Conservation (phyloP, 768 basidiomycete genomes). For the Rickenella mellea region DNA sequence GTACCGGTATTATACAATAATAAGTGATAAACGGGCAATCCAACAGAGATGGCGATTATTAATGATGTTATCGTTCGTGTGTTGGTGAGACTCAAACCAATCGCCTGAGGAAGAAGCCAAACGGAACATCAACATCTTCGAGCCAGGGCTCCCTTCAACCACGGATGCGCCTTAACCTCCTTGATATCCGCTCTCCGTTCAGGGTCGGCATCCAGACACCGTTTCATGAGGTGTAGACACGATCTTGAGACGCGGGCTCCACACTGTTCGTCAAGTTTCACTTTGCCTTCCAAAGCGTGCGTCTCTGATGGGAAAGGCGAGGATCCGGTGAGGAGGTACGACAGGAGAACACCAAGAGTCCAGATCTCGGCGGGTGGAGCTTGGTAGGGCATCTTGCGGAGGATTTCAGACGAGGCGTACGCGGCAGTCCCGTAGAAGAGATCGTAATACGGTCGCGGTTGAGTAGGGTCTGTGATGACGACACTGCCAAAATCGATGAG, state of each 20-base stretch:
- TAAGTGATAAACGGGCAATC: too few relatives aligned
- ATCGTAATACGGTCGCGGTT: constrained; percentile 58
- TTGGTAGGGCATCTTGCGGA: constrained; percentile 79
- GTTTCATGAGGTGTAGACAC: constrained; percentile 55
- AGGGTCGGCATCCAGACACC: constrained; percentile 82
- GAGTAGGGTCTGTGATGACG: constrained; percentile 54
- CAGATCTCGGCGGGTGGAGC: constrained; percentile 94
- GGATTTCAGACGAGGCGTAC: constrained; percentile 92
- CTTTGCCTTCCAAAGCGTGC: constrained; percentile 61
- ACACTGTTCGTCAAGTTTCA: constrained; percentile 37
- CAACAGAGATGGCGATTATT: too few relatives aligned
- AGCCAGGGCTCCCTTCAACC: constrained; percentile 44
- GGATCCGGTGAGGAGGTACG: constrained; percentile 85
- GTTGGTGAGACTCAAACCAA: too few relatives aligned
- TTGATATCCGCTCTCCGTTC: constrained; percentile 68
- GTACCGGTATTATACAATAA: too few relatives aligned
- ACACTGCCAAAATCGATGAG: constrained; percentile 95
- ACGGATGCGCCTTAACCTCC: constrained; percentile 77
- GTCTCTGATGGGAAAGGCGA: constrained; percentile 88
- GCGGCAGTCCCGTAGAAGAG: constrained; percentile 91
- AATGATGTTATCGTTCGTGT: too few relatives aligned
- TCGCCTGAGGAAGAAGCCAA: too few relatives aligned
- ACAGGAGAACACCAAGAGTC: constrained; percentile 92
- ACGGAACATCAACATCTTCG: too few relatives aligned
- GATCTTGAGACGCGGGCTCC: constrained; percentile 30